Conservation (phyloP, 176 grass and related monocot genomes). For the Rhynchospora tenuis region DNA sequence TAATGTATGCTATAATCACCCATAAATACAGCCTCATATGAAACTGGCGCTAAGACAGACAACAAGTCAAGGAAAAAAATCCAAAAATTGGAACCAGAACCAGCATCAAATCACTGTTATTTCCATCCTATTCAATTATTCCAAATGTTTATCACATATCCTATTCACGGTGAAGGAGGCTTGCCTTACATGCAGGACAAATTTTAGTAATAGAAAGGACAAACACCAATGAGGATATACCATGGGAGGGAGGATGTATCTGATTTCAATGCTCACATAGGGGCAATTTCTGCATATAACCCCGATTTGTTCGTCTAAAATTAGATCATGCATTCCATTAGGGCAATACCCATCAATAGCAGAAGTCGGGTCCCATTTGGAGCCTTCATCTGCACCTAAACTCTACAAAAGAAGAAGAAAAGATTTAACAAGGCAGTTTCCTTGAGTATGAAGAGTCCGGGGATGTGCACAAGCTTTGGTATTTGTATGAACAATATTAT, state of each 20-base stretch:
- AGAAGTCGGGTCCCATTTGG: not conserved
- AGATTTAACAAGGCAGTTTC: not conserved
- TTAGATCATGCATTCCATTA: constrained; percentile 52
- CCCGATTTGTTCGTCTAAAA: constrained; percentile 66
- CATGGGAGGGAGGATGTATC: constrained; percentile 54
- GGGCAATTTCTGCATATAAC: constrained; percentile 52
- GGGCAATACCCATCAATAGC: not conserved
- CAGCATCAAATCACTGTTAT: not conserved
- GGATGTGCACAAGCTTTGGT: not conserved
- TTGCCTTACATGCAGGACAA: not conserved
- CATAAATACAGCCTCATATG: not conserved
- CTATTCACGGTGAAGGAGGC: constrained; percentile 12
- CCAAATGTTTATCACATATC: constrained; percentile 22
- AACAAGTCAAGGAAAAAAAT: not conserved
- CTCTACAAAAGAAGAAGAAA: constrained; percentile 8
- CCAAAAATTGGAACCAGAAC: not conserved
- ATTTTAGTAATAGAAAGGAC: constrained; percentile 29
- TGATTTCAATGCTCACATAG: constrained; percentile 53
- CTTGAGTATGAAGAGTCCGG: not conserved
- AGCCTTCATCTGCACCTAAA: not conserved
- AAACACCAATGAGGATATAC: constrained; percentile 34
- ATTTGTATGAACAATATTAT: not conserved
- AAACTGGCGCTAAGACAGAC: not conserved
- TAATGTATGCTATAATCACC: not conserved
- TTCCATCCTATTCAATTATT: constrained; percentile 8